Evolutionary conservation across 2,329 filamentous ascomycete species (phyloP).

Genomic region (Penicillium frequentans): DNA sequence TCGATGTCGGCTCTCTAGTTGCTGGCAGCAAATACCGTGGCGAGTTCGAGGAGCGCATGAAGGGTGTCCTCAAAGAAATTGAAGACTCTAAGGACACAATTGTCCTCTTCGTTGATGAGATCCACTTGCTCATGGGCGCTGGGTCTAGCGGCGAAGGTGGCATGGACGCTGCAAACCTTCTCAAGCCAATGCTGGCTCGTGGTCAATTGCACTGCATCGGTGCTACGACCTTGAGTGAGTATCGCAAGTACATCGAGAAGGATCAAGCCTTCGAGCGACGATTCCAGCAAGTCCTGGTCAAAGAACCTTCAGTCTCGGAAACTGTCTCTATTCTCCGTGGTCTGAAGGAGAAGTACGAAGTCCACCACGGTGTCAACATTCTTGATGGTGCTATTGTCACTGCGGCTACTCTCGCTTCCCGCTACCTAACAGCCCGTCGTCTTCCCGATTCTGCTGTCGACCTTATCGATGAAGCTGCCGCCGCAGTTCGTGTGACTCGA

Average conservation of each 20-base stretch:
- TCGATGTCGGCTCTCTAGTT: slow-evolving; percentile 92
- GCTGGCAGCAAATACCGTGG: slow-evolving; percentile 98
- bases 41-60: slow-evolving; percentile 99
- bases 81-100: slow-evolving; percentile 94
- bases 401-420: slow-evolving; percentile 84
- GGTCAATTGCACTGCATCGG: slow-evolving; percentile 98
- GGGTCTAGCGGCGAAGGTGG: slow-evolving; percentile 92
- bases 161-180: slow-evolving; percentile 96
- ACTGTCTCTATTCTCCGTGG: slow-evolving; percentile 98
- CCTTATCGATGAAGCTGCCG: slow-evolving; percentile 91
- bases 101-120: slow-evolving; percentile 97
- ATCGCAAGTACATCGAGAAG: slow-evolving; percentile 99
- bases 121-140: slow-evolving; percentile 97
- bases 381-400: slow-evolving; percentile 90
- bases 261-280: slow-evolving; percentile 96
- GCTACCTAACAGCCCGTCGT: slow-evolving; percentile 87
- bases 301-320: slow-evolving; percentile 84
- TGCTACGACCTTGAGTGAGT: slow-evolving; percentile 91
- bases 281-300: slow-evolving; percentile 97
- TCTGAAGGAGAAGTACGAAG: slow-evolving; percentile 96
- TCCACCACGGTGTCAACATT: slow-evolving; percentile 97
- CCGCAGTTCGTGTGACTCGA: slow-evolving; percentile 90
- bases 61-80: slow-evolving; percentile 97
- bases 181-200: slow-evolving; percentile 97
- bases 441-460: slow-evolving; percentile 97